Evolutionary conservation across 345 rosid genomes (phyloP).

Genomic region (Sonneratia caseolaris): DNA sequence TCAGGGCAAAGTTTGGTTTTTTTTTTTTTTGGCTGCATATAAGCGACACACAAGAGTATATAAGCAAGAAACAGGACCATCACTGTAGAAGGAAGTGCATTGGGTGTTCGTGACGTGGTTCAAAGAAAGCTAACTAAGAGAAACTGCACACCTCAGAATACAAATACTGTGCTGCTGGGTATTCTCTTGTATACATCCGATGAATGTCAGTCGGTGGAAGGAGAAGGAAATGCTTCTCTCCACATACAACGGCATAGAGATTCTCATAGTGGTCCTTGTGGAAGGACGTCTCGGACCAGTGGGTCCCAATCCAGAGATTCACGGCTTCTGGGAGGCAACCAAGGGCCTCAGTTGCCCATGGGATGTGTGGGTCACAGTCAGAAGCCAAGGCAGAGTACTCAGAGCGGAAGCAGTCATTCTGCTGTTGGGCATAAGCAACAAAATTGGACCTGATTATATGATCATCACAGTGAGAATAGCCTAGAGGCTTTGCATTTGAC

Average conservation of each 20-base stretch:
- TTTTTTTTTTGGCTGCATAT: too few species aligned
- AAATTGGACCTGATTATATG: slow-evolving; percentile 2
- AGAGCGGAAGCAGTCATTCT: slow-evolving; percentile 67
- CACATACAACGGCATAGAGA: slow-evolving; percentile 70
- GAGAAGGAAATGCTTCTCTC: slow-evolving; percentile 77
- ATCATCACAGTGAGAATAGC: neutral
- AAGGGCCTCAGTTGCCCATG: slow-evolving; percentile 75
- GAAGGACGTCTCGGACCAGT: slow-evolving; percentile 59
- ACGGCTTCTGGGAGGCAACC: slow-evolving; percentile 79
- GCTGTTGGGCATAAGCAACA: slow-evolving; percentile 75
- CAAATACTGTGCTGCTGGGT: slow-evolving; percentile 59
- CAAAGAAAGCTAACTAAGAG: too few species aligned
- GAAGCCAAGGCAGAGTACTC: slow-evolving; percentile 45
- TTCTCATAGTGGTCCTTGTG: slow-evolving; percentile 95
- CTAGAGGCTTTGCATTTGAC: neutral
- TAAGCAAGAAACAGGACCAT: too few species aligned
- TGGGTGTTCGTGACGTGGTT: slow-evolving; percentile 7
- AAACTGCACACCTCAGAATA: slow-evolving; percentile 25
- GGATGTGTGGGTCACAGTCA: slow-evolving; percentile 56
- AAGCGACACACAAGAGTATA: too few species aligned
- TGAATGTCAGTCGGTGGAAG: slow-evolving; percentile 85
- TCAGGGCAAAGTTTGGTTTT: too few species aligned
- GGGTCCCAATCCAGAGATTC: slow-evolving; percentile 87
- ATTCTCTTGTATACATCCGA: slow-evolving; percentile 54
- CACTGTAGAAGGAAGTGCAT: too few species aligned